Evolutionary conservation across 768 basidiomycete genomes (phyloP), one percentile per base, ranked within the genome.

Genomic region (Mycena metata): DNA sequence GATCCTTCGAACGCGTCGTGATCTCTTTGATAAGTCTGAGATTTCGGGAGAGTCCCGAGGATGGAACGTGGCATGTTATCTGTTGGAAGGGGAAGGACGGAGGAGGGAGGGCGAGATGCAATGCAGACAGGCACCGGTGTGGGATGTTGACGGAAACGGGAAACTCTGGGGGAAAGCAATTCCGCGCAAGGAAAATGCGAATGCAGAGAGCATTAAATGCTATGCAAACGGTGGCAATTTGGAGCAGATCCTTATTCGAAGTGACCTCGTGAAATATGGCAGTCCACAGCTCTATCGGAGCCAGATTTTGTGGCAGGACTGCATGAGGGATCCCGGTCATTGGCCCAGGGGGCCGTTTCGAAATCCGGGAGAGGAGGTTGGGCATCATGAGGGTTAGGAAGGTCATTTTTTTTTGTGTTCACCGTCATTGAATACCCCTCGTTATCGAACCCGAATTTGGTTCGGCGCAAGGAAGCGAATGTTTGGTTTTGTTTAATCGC

Each of bases 261-360:
- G 17, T 12, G 16, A 58, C 10, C 2, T 33, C 9, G 23, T 45
- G 24, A 11, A 58, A 45, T 13, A 58, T 45, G 16, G 15, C 11
- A 21, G 43, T 24, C 56, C 56, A 58, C 16, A 58, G 23, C 21
- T 58, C 56, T 2, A 45, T 58, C 0, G 56, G 56, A 7, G 43
- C 17, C 16, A 45, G 24, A n/a, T 43, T 17, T n/a, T 58, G 24
- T 19, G 56, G 56, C n/a, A n/a, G n/a, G n/a, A n/a, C n/a, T n/a
- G n/a, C n/a, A n/a, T n/a, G n/a, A n/a, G n/a, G n/a, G n/a, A n/a
- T n/a, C n/a, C n/a, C n/a, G n/a, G n/a, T n/a, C n/a, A n/a, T n/a
- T n/a, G n/a, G n/a, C n/a, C n/a, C n/a, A n/a, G n/a, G n/a, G n/a
- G n/a, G n/a, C n/a, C n/a, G n/a, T n/a, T n/a, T n/a, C n/a, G n/a